Conservation (phyloP, 148 eudicot species). For the Nepenthes mirabilis region DNA sequence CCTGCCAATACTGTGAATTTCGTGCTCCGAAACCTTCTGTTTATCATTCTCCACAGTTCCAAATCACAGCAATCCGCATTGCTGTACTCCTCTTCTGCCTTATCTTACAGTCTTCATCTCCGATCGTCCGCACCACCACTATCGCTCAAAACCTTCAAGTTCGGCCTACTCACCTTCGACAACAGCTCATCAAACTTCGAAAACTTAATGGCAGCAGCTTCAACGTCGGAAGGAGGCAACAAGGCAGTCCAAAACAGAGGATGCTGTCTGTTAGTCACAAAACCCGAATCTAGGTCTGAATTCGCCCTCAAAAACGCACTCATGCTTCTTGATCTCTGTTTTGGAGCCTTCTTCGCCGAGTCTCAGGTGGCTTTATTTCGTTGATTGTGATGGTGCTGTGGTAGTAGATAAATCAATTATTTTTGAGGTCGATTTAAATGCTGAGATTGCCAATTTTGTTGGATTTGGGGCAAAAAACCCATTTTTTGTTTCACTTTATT, state of each 20-base stretch:
- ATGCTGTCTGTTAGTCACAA: slow-evolving; percentile 48
- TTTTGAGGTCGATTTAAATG: slow-evolving; percentile 50
- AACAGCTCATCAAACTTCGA: slow-evolving; percentile 6
- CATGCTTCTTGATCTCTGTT: slow-evolving; percentile 44
- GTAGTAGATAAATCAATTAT: slow-evolving; percentile 12
- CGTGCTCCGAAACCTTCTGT: too few relatives aligned
- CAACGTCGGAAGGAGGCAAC: slow-evolving; percentile 19
- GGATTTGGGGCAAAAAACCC: too few relatives aligned
- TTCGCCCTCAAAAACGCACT: slow-evolving; percentile 25
- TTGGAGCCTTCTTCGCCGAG: slow-evolving; percentile 14
- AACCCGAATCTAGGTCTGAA: slow-evolving; percentile 28
- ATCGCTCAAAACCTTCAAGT: slow-evolving; percentile 1
- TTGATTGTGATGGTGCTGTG: not conserved
- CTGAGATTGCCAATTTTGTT: slow-evolving; percentile 35
- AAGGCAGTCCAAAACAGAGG: slow-evolving; percentile 47
- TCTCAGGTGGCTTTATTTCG: not conserved
- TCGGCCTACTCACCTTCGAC: not conserved
- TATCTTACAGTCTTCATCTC: slow-evolving; percentile 34
- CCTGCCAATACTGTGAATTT: too few relatives aligned
- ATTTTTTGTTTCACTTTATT: too few relatives aligned
- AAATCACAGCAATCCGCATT: too few relatives aligned
- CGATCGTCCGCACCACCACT: slow-evolving; percentile 11
- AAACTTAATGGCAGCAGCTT: slow-evolving; percentile 3
- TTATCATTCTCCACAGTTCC: too few relatives aligned
- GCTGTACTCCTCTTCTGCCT: too few relatives aligned